Conservation (phyloP, 148 eudicot genomes). For the Chenopodium quinoa region DNA sequence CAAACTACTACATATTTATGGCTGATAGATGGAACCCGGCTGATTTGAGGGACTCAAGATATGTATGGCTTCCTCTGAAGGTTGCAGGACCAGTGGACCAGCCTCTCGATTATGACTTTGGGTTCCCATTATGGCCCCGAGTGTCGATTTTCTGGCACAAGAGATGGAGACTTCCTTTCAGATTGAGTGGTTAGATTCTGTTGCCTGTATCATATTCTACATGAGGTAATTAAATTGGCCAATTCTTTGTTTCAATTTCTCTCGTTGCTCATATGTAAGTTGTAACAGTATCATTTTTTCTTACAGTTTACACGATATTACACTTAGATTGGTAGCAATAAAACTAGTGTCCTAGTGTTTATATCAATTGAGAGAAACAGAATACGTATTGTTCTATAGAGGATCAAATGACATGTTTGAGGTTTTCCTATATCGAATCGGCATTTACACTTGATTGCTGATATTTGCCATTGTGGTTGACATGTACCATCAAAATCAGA, state of each 20-base stretch:
- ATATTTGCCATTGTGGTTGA: background rate
- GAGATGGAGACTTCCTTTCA: conserved; percentile 78
- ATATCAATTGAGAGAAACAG: background rate
- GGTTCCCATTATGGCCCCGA: conserved; percentile 91
- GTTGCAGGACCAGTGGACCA: conserved; percentile 77
- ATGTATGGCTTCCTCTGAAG: conserved; percentile 82
- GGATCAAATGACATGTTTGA: conserved; percentile 3
- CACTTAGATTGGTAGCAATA: conserved; percentile 9
- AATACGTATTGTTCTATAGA: background rate
- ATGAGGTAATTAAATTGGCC: background rate
- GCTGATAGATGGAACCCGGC: conserved; percentile 97
- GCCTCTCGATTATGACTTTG: conserved; percentile 80
- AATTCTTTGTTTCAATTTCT: conserved; percentile 14
- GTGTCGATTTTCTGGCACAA: conserved; percentile 92
- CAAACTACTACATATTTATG: conserved; percentile 76
- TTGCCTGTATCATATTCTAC: conserved; percentile 15
- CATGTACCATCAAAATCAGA: background rate
- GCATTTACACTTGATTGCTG: background rate
- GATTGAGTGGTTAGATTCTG: conserved; percentile 37
- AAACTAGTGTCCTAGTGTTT: conserved; percentile 1
- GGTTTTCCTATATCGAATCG: background rate
- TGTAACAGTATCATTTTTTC: conserved; percentile 20
- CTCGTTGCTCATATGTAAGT: background rate
- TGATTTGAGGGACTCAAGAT: conserved; percentile 88
- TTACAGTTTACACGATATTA: conserved; percentile 4